Base-by-base conservation (phyloP, 495 filamentous ascomycete genomes). In the Podospora australis region DNA sequence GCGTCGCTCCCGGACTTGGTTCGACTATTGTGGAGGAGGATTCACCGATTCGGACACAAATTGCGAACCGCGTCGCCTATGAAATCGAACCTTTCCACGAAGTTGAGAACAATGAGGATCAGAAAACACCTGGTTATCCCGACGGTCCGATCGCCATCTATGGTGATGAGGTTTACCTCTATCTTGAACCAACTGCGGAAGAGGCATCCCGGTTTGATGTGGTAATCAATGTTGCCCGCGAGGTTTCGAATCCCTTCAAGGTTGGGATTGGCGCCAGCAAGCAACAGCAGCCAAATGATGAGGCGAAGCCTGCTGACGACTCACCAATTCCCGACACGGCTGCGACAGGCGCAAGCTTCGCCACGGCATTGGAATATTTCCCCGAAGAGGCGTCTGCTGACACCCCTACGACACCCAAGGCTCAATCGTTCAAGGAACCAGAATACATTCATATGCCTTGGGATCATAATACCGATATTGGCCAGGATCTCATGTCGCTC, bases 401-500 rank as follows among this genome's bases (percentile, higher is more conserved):
- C 54, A 74, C 61, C 44, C 77, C 78, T 4, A 78, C 75, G 8
- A 84, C 81, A 1, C 83, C 86, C 2, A 82, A 77, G 46, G 68
- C 67, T 4, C 59, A 70, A 57, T n/a, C 64, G 20, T 70, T 64
- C 21, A 67, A 72, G 13, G 68, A 80, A 20, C 92, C 92, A 2
- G 92, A 98, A 63, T 98, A 98, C 60, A 82, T 97, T 42, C 92
- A 98, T 61, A 85, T 98, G 39, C 84, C 80, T 2, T 98, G 92
- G 92, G 94, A 98, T 54, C 92, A 98, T 67, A 96, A 97, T 58
- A 95, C 91, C 0, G 88, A 96, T 51, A 95, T 98, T 50, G 80
- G 90, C 13, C 81, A 85, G 19, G 92, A 97, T 60, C 68, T 98
- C 23, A 81, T 84, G 61, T 72, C 70, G 32, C 71, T 98, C n/a